phyloP scores from a whole-genome alignment of 345 rosid species.

The Hypericum perforatum region DNA sequence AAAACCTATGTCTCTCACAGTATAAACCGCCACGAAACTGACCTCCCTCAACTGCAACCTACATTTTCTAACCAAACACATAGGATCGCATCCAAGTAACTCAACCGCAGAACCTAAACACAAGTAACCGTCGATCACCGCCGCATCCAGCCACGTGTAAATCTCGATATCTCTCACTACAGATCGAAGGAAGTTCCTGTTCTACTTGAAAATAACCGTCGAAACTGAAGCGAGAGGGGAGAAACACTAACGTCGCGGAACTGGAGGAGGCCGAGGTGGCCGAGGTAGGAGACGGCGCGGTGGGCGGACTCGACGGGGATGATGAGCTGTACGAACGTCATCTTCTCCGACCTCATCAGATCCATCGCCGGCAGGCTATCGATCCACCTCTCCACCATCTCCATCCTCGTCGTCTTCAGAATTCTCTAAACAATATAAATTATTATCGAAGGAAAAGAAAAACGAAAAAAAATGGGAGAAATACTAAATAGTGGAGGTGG shows the following conservation, averaged over 20 bases:
- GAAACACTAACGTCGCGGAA: constrained; percentile 59
- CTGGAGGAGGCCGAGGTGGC: constrained; percentile 73
- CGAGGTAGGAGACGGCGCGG: constrained; percentile 73
- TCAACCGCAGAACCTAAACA: too few species aligned
- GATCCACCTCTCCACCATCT: constrained; percentile 44
- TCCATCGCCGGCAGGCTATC: constrained; percentile 81
- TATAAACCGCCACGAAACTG: too few species aligned
- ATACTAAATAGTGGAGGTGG: too few species aligned
- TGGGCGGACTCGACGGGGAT: constrained; percentile 88
- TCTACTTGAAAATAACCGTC: not conserved
- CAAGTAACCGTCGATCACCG: too few species aligned
- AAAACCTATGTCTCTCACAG: too few species aligned
- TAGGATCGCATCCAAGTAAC: too few species aligned
- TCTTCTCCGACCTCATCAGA: constrained; percentile 98
- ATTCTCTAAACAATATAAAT: constrained; percentile 18
- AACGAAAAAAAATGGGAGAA: too few species aligned
- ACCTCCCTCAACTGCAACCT: too few species aligned
- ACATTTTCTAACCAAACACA: too few species aligned
- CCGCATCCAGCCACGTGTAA: too few species aligned
- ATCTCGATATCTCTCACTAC: too few species aligned
- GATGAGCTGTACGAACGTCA: constrained; percentile 87
- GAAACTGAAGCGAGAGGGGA: constrained; percentile 28
- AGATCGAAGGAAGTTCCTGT: too few species aligned
- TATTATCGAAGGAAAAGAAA: not conserved
- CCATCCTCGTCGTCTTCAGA: constrained; percentile 14